Evolutionary conservation across 371 early-diverging fungal species (phyloP).

Genomic region (Mortierella sp.): DNA sequence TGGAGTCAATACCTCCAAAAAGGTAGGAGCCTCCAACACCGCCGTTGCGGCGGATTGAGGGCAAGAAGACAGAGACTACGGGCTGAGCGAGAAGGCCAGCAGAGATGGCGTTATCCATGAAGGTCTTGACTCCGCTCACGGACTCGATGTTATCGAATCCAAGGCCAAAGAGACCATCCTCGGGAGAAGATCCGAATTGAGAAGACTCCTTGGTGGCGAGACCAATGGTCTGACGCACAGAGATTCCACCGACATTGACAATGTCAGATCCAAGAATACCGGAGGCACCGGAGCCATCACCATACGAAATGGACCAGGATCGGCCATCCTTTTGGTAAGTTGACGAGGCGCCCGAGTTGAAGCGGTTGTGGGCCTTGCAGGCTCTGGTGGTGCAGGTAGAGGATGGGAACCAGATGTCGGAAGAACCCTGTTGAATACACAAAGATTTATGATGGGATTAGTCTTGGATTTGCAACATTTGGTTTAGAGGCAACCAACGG

Average conservation of each 20-base stretch:
- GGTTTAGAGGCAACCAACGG: background rate
- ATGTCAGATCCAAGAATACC: slow-evolving; percentile 59
- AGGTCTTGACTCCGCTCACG: slow-evolving; percentile 35
- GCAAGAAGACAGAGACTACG: slow-evolving; percentile 58
- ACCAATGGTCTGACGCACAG: slow-evolving; percentile 59
- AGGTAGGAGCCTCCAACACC: slow-evolving; percentile 64
- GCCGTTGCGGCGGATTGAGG: slow-evolving; percentile 30
- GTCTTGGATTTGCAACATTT: background rate
- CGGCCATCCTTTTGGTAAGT: slow-evolving; percentile 58
- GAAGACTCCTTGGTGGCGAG: slow-evolving; percentile 56
- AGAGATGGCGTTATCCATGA: slow-evolving; percentile 60
- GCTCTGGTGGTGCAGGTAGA: slow-evolving; percentile 29
- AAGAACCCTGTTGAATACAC: slow-evolving; percentile 24
- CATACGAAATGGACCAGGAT: slow-evolving; percentile 54
- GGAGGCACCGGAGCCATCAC: slow-evolving; percentile 19
- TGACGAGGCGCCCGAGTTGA: slow-evolving; percentile 52
- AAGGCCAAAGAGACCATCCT: slow-evolving; percentile 62
- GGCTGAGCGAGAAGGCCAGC: slow-evolving; percentile 53
- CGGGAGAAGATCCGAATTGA: slow-evolving; percentile 46
- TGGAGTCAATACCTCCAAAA: slow-evolving; percentile 67
- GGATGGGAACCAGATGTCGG: slow-evolving; percentile 51
- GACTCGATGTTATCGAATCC: slow-evolving; percentile 53
- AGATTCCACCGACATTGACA: slow-evolving; percentile 58
- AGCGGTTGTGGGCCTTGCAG: slow-evolving; percentile 52
- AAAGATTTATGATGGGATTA: background rate